phyloP scores from a whole-genome alignment of 2,329 filamentous ascomycete genomes.

The Sphaceloma murrayae region DNA sequence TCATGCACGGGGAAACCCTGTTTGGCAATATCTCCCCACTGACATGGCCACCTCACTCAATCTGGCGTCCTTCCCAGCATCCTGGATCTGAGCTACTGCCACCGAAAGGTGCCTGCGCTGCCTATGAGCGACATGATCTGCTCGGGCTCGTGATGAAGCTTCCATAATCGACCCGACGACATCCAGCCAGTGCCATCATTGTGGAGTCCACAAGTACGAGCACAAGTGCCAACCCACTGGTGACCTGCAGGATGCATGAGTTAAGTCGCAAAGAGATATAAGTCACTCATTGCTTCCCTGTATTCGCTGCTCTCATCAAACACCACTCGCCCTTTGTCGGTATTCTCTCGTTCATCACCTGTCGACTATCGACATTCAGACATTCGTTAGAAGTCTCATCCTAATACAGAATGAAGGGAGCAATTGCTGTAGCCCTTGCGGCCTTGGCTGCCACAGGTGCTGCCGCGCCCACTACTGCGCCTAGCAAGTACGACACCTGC shows the following conservation, averaged over 20 bases:
- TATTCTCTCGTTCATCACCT: background rate
- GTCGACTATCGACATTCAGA: background rate
- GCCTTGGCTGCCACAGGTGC: background rate
- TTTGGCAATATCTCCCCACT: background rate
- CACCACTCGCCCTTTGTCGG: background rate
- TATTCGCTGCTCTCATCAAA: no score
- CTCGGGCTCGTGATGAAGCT: slow-evolving; percentile 2
- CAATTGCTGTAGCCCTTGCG: slow-evolving; percentile 1
- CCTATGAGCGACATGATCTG: background rate
- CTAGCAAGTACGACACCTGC: slow-evolving; percentile 12
- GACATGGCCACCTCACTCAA: slow-evolving; percentile 1
- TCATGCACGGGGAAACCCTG: slow-evolving; percentile 3
- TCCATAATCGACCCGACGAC: background rate
- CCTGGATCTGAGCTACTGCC: background rate
- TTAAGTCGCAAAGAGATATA: slow-evolving; percentile 1
- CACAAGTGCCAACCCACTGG: background rate
- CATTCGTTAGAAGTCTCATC: background rate
- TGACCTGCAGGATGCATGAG: slow-evolving; percentile 3
- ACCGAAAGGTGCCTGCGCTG: background rate
- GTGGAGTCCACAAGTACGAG: background rate
- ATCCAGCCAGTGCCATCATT: slow-evolving; percentile 9
- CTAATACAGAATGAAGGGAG: slow-evolving; percentile 13
- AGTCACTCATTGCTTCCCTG: background rate
- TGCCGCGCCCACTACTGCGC: background rate
- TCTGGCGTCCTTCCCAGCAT: background rate